Conservation (phyloP, 2,329 filamentous ascomycete genomes). For the Botrytis fragariae region DNA sequence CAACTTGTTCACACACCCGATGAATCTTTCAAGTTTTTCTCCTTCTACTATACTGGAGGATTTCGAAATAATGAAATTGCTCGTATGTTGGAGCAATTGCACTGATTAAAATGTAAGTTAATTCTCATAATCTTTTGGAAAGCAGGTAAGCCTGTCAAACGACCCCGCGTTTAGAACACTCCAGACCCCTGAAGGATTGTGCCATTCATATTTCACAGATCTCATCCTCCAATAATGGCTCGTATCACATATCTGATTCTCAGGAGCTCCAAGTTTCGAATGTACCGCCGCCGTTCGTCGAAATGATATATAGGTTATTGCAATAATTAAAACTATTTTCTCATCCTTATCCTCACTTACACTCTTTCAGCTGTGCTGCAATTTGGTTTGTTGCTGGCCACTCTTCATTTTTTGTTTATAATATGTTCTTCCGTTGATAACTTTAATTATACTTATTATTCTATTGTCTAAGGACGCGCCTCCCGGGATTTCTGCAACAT, state of each 20-base stretch:
- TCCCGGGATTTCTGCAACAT: background rate
- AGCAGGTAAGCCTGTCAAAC: background rate
- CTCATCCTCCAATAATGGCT: background rate
- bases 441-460: too few species aligned
- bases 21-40: background rate
- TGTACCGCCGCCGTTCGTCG: background rate
- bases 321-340: background rate
- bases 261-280: slow-evolving; percentile 5
- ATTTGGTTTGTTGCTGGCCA: background rate
- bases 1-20: background rate
- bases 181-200: background rate
- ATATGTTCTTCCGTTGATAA: background rate
- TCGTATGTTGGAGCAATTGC: background rate
- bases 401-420: background rate
- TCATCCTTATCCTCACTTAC: background rate
- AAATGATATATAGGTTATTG: background rate
- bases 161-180: slow-evolving; percentile 10
- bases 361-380: background rate
- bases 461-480: background rate
- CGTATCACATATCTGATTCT: background rate
- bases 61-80: background rate
- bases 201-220: background rate
- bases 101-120: background rate
- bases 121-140: background rate
- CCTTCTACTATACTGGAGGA: background rate